Percentiles rank a stretch among this genome's conserved stretches.
Conservation (phyloP, 208 protist genomes). For the Tetramitus jugosus region DNA sequence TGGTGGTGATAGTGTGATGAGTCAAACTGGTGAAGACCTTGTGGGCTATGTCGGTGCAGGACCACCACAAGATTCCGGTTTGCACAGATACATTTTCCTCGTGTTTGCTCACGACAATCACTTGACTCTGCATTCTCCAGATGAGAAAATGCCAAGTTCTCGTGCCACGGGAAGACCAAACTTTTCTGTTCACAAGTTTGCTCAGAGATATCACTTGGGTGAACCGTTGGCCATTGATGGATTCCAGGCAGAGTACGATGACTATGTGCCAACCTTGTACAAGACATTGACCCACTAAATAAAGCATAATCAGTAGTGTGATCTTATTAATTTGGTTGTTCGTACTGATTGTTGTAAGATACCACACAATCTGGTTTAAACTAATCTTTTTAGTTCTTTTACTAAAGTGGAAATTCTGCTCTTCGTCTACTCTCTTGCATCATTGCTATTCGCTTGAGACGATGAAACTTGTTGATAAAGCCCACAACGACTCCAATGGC, state of each 20-base stretch:
- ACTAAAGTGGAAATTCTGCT: no score
- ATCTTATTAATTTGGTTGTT: no score
- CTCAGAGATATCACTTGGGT: background rate
- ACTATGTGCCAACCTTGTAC: no score
- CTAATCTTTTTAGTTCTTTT: no score
- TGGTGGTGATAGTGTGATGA: slow-evolving; percentile 17
- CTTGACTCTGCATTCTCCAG: background rate
- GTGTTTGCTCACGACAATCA: slow-evolving; percentile 12
- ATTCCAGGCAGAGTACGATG: background rate
- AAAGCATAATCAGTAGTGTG: no score
- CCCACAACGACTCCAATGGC: no score
- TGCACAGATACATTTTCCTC: slow-evolving; percentile 35
- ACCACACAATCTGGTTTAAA: no score
- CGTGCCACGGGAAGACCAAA: background rate
- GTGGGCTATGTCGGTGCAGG: slow-evolving; percentile 21
- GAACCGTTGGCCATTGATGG: background rate
- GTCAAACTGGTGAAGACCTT: slow-evolving; percentile 19
- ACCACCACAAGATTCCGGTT: slow-evolving; percentile 29
- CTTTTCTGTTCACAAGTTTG: background rate
- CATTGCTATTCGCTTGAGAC: no score
- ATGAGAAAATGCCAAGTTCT: background rate
- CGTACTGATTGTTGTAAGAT: no score
- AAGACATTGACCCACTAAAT: no score
- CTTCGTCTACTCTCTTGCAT: no score
- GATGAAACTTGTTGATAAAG: no score